A percentile compares a stretch with the other conserved stretches of the same genome.
phyloP scores from a whole-genome alignment of 192 early-diverging fungal genomes.

The Mortierella hygrophila region DNA sequence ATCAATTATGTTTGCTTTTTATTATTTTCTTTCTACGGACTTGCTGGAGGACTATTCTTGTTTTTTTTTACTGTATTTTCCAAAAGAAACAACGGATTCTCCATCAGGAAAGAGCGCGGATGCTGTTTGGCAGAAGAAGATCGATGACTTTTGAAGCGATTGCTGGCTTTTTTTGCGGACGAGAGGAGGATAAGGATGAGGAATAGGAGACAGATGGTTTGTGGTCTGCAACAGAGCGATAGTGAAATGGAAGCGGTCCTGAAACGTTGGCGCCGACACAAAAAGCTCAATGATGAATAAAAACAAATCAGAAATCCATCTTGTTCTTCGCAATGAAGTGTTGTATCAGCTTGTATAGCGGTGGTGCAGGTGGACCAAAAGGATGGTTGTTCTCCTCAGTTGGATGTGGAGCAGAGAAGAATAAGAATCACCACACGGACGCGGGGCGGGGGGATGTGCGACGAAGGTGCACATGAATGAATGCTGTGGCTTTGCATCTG shows the following conservation, averaged over 20 bases:
- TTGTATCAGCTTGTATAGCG: neutral
- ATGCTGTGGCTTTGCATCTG: neutral
- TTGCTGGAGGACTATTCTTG: neutral
- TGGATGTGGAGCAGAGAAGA: too few species aligned
- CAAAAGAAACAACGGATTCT: too few species aligned
- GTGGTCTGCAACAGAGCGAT: neutral
- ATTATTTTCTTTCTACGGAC: neutral
- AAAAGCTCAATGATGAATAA: neutral
- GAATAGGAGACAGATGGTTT: neutral
- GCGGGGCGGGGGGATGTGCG: too few species aligned
- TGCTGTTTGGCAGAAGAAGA: neutral
- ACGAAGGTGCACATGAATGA: neutral
- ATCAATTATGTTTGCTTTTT: neutral
- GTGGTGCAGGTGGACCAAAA: neutral
- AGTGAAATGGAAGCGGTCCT: neutral
- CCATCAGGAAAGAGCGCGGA: too few species aligned
- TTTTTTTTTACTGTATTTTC: conserved; percentile 6
- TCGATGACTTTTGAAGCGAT: neutral
- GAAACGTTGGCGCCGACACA: neutral
- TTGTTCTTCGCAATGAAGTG: neutral
- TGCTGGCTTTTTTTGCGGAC: neutral
- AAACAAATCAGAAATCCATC: neutral
- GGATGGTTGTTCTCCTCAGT: neutral
- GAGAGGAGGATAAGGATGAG: neutral
- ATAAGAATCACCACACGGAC: too few species aligned